phyloP scores from a whole-genome alignment of 768 basidiomycete species.

The Scleroderma bovista region DNA sequence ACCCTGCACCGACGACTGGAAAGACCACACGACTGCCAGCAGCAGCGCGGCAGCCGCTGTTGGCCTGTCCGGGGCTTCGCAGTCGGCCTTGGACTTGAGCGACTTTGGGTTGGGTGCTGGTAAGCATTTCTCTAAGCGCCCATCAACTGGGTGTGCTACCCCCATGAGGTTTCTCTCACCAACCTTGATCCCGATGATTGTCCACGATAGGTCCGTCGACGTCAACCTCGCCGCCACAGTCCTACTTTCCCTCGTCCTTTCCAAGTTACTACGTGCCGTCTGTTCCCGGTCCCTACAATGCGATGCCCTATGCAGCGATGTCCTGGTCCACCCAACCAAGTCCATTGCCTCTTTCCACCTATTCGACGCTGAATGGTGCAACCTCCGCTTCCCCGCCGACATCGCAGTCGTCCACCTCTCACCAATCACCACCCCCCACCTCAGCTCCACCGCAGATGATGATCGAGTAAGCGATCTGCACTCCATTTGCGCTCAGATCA shows the following conservation, averaged over 20 bases:
- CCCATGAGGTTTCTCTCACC: background rate
- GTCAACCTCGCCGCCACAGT: slow-evolving; percentile 34
- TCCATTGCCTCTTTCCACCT: slow-evolving; percentile 59
- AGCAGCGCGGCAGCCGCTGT: slow-evolving; percentile 20
- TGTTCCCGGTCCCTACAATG: slow-evolving; percentile 44
- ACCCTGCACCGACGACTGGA: slow-evolving; percentile 35
- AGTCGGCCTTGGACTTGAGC: slow-evolving; percentile 35
- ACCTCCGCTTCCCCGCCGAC: slow-evolving; percentile 41
- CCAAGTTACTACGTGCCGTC: slow-evolving; percentile 37
- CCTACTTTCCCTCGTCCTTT: slow-evolving; percentile 38
- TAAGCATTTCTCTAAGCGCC: slow-evolving; percentile 34
- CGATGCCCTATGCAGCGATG: slow-evolving; percentile 47
- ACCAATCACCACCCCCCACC: slow-evolving; percentile 20
- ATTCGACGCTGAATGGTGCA: slow-evolving; percentile 77
- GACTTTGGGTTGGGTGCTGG: slow-evolving; percentile 41
- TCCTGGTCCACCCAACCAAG: slow-evolving; percentile 40
- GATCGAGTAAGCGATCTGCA: slow-evolving; percentile 56
- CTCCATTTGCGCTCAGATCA: slow-evolving; percentile 5
- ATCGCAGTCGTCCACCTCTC: slow-evolving; percentile 24
- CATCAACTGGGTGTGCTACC: slow-evolving; percentile 7
- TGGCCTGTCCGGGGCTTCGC: slow-evolving; percentile 21
- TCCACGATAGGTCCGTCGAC: slow-evolving; percentile 32
- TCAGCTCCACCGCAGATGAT: slow-evolving; percentile 40
- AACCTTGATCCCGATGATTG: slow-evolving; percentile 8
- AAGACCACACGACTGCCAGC: slow-evolving; percentile 28